A percentile compares a stretch with the other conserved stretches of the same genome.
Conservation (phyloP, 495 filamentous ascomycete genomes). For the Neurospora tetrasperma region DNA sequence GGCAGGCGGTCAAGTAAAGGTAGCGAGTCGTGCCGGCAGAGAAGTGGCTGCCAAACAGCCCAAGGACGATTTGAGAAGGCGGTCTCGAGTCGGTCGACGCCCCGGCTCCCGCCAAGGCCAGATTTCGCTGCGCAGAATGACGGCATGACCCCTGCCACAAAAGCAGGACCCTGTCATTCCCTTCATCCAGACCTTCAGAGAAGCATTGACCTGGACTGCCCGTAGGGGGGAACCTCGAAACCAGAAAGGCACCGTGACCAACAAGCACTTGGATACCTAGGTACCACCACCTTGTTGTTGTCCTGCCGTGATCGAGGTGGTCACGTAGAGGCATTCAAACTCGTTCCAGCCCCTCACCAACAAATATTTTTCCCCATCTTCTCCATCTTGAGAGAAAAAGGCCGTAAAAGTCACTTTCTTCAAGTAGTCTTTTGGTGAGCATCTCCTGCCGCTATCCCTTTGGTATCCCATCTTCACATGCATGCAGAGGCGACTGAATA, state of each 20-base stretch:
- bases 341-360: background rate
- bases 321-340: background rate
- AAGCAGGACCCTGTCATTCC: background rate
- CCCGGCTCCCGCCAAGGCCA: slow-evolving; percentile 1
- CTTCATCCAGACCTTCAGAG: background rate
- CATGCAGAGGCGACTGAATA: background rate
- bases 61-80: background rate
- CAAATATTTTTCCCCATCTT: background rate
- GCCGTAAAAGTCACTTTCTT: background rate
- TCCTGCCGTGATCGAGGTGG: background rate
- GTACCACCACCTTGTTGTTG: background rate
- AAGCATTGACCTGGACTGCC: background rate
- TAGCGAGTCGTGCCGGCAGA: background rate
- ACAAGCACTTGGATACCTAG: background rate
- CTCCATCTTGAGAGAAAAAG: background rate
- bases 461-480: background rate
- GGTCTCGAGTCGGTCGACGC: slow-evolving; percentile 4
- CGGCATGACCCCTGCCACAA: slow-evolving; percentile 16
- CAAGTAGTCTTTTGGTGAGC: background rate
- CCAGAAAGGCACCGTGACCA: background rate
- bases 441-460: background rate
- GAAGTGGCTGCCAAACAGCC: background rate
- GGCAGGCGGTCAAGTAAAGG: background rate
- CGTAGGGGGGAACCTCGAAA: background rate
- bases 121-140: slow-evolving; percentile 7